Base-by-base conservation (phyloP, 345 rosid species). In the Eucalyptus rudis region DNA sequence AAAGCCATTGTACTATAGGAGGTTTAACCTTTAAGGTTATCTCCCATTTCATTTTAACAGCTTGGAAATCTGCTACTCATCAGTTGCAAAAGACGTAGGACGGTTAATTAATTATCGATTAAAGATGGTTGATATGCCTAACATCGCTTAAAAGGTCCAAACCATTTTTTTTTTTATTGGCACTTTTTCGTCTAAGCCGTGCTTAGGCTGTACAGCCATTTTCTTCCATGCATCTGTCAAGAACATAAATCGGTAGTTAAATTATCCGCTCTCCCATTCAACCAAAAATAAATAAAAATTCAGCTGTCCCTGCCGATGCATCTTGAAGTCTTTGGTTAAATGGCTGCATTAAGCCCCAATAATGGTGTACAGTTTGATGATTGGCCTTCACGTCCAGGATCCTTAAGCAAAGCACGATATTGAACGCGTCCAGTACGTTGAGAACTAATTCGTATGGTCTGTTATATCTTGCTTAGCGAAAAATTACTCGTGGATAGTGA, bases 41-140 rank as follows among this genome's bases (percentile, higher is more conserved):
- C 89, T 89, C 87, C 85, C 44, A 62, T 43, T 83, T 89, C 89
- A 89, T 89, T 87, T 71, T 88, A 92, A 80, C 85, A 76, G 88
- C 87, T 86, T 87, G 87, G 87, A 90, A 91, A 88, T 84, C 49
- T 89, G 49, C 90, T 87, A 44, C 27, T 36, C 45, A 19, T 19
- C 79, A 68, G 33, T 31, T 33, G 25, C 44, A 33, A 33, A 68
- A 68, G 81, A 31, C 27, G 59, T 54, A 8, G 27, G 59, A 54
- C 11, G 27, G 59, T 54, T 54, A 22, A 22, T 56, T 56, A 56
- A 56, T 56, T 17, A 56, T 56, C 27, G 12, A 56, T 56, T 22
- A 56, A 68, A 68, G 24, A 31, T 31, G 80, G 80, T 33, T 68
- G 12, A 68, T 33, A 36, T 68, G 80, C 33, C 59, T 56, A 56